phyloP scores from a whole-genome alignment of 257 asterid genomes.

The Capsicum rhomboideum region DNA sequence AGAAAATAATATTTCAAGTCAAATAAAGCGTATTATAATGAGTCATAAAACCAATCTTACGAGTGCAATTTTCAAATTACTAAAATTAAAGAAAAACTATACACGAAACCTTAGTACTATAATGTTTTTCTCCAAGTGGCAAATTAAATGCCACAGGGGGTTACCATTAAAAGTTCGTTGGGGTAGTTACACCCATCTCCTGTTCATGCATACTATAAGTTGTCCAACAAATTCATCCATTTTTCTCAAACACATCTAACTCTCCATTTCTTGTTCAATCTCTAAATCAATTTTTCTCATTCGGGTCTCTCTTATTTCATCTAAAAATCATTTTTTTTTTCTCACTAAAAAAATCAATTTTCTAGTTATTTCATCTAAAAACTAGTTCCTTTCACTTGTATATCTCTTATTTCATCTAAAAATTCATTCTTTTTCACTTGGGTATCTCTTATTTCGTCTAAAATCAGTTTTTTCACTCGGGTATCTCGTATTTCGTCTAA shows the following conservation, averaged over 20 bases:
- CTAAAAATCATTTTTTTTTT: no score
- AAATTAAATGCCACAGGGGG: constrained; percentile 1
- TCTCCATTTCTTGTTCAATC: background rate
- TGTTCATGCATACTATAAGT: background rate
- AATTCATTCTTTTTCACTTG: fast-evolving
- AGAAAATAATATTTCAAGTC: no score
- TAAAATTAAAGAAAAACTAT: background rate
- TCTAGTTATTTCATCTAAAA: background rate
- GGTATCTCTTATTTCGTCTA: background rate
- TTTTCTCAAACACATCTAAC: background rate
- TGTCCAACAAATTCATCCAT: background rate
- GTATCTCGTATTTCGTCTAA: background rate
- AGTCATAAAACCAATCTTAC: background rate
- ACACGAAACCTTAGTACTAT: background rate
- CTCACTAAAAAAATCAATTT: no score
- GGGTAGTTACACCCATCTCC: constrained; percentile 7
- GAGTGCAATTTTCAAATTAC: background rate
- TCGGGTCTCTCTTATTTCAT: background rate
- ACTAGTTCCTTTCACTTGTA: background rate
- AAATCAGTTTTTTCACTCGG: background rate
- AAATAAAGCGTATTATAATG: no score
- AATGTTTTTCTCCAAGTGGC: background rate
- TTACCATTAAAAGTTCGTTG: constrained; percentile 10
- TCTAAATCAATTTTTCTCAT: background rate
- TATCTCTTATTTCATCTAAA: background rate